These are phyloP conservation scores for Jatropha podagrica DNA, from an alignment of 441 rosid genomes.

Conservation along the genomic window DNA sequence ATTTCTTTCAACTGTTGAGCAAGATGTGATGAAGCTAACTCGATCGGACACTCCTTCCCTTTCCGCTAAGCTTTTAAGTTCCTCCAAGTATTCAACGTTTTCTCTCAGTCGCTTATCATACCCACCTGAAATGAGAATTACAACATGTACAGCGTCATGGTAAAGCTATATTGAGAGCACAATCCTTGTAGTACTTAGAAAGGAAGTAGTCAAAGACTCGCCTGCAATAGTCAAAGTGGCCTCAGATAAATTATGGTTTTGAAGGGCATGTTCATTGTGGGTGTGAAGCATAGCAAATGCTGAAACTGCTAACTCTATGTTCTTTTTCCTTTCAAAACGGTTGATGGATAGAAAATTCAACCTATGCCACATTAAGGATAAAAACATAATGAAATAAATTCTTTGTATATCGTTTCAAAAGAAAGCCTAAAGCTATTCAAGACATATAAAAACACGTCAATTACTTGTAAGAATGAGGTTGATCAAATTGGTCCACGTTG, in stretches of 20 bases:
- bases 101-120: slow-evolving; percentile 77
- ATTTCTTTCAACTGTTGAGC: slow-evolving; percentile 85
- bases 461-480: slow-evolving; percentile 62
- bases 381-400: neutral
- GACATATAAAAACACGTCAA: slow-evolving; percentile 34
- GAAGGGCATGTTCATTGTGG: slow-evolving; percentile 33
- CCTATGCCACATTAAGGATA: slow-evolving; percentile 38
- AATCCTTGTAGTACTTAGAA: neutral
- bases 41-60: slow-evolving; percentile 54
- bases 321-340: slow-evolving; percentile 86
- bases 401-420: slow-evolving; percentile 4
- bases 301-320: slow-evolving; percentile 70
- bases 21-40: slow-evolving; percentile 70
- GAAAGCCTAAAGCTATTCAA: slow-evolving; percentile 12
- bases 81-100: slow-evolving; percentile 82
- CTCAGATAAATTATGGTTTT: slow-evolving; percentile 30
- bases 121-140: slow-evolving; percentile 57
- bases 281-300: slow-evolving; percentile 72
- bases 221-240: slow-evolving; percentile 72
- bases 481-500: slow-evolving; percentile 67
- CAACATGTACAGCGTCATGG: neutral
- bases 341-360: slow-evolving; percentile 80
- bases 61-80: slow-evolving; percentile 66
- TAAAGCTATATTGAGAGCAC: neutral
- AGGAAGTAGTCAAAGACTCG: slow-evolving; percentile 26